A percentile compares a stretch with the other conserved stretches of the same genome.
phyloP scores from a whole-genome alignment of 345 rosid species.

The Citrus reticulata region DNA sequence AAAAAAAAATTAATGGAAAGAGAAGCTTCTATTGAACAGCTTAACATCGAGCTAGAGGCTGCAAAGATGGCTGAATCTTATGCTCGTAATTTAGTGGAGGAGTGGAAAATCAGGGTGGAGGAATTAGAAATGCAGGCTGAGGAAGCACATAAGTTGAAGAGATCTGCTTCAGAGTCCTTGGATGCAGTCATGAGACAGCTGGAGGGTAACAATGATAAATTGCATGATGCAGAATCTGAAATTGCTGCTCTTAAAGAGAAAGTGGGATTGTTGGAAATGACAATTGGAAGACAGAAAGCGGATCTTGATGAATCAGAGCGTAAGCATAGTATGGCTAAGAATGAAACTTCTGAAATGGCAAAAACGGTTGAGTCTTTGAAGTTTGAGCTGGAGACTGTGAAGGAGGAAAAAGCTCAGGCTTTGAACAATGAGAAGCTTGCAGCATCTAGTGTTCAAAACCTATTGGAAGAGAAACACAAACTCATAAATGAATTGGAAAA shows the following conservation, averaged over 20 bases:
- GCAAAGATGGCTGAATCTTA: constrained; percentile 82
- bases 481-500: constrained; percentile 66
- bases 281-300: constrained; percentile 54
- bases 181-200: constrained; percentile 82
- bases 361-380: constrained; percentile 50
- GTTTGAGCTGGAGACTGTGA: constrained; percentile 46
- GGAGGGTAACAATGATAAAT: constrained; percentile 61
- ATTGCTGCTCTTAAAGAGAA: constrained; percentile 61
- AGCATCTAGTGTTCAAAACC: constrained; percentile 58
- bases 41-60: constrained; percentile 76
- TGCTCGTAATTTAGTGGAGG: constrained; percentile 69
- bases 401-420: constrained; percentile 75
- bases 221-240: constrained; percentile 71
- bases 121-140: constrained; percentile 55
- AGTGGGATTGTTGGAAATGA: constrained; percentile 69
- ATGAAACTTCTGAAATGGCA: constrained; percentile 44
- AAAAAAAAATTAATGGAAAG: constrained; percentile 55
- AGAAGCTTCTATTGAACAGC: constrained; percentile 65
- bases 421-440: constrained; percentile 76
- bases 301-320: constrained; percentile 67
- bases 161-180: constrained; percentile 79
- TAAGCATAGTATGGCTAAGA: constrained; percentile 35
- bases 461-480: constrained; percentile 71
- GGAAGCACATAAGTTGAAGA: constrained; percentile 73
- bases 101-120: constrained; percentile 61